A percentile compares a stretch with the other conserved stretches of the same genome.
These are phyloP conservation scores for Knoxia roxburghii DNA, from an alignment of 257 asterid species.

Conservation along the genomic window DNA sequence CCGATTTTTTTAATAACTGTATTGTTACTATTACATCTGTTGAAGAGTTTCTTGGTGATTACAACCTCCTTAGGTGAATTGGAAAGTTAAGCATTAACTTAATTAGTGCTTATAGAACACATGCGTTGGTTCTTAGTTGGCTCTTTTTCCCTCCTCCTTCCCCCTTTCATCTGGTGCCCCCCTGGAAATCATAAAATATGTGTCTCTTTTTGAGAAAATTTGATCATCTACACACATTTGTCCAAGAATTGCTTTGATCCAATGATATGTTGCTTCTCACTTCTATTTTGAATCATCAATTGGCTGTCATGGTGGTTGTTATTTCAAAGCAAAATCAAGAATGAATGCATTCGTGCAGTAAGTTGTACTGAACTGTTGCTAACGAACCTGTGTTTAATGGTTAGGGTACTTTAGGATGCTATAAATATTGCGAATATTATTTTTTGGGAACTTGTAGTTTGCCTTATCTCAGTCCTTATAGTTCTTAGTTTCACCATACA, in stretches of 20 bases:
- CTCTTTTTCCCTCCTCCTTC: background rate
- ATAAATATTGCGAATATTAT: background rate
- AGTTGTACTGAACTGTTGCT: background rate
- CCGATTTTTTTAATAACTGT: background rate
- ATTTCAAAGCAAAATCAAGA: background rate
- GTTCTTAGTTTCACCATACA: background rate
- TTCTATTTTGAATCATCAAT: background rate
- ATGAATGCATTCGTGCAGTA: background rate
- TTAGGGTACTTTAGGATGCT: background rate
- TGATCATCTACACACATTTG: background rate
- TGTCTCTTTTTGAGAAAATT: background rate
- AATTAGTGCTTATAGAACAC: background rate
- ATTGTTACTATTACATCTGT: background rate
- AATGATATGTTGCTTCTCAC: background rate
- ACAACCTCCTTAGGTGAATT: background rate
- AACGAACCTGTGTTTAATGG: background rate
- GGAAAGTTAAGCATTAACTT: background rate
- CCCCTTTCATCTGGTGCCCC: background rate
- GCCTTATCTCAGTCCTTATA: background rate
- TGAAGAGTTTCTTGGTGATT: background rate
- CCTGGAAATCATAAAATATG: background rate
- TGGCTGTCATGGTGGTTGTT: background rate
- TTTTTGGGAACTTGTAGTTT: background rate
- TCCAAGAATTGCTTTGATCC: background rate
- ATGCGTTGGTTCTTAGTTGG: slow-evolving; percentile 6